Evolutionary conservation across 2,329 filamentous ascomycete species (phyloP), one percentile per base, ranked within the genome.

Genomic region (Monosporascus sp.): DNA sequence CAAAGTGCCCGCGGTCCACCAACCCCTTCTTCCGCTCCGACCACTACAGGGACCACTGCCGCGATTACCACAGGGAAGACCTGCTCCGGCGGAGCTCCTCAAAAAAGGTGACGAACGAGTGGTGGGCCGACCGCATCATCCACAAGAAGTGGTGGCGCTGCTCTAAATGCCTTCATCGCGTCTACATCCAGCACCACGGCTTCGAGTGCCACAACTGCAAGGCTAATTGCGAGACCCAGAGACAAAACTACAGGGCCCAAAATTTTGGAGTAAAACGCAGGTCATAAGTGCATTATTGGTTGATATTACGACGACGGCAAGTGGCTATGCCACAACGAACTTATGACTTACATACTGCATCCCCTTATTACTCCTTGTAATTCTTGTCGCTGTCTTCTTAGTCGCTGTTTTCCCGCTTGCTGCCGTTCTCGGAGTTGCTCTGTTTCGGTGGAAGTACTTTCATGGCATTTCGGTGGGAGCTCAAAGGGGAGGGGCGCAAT

Each of bases 31-130:
- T 72, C 58, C 74, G 81, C 37, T 73, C 76, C 35, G 81, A 84
- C 56, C 81, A 83, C 66, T 81, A 75, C 62, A 73, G 80, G 38
- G 79, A 82, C 53, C 81, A 84, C 62, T 72, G 81, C 38, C 74
- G 81, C 35, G 74, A 79, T 46, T 80, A 71, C 56, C 81, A 84
- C 70, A 70, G 71, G 51, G 81, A 84, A 60, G 78, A 82, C 52
- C 47, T 65, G 24, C 25, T 55, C 31, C 63, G 54, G 38, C 60
- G 65, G 47, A 56, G 59, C 20, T 49, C 54, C 50, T 57, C 57
- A 47, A 50, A 43, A 55, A 66, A 55, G 47, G 59, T 64, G 48
- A 56, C 66, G 52, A 63, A 65, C 41, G 66, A 68, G 38, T 69
- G 68, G 55, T 76, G 72, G 73, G 60, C 72, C 9, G 67, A 63